Evolutionary conservation across 192 early-diverging fungal species (phyloP).

Genomic region (Globomyces pollinis-pini): DNA sequence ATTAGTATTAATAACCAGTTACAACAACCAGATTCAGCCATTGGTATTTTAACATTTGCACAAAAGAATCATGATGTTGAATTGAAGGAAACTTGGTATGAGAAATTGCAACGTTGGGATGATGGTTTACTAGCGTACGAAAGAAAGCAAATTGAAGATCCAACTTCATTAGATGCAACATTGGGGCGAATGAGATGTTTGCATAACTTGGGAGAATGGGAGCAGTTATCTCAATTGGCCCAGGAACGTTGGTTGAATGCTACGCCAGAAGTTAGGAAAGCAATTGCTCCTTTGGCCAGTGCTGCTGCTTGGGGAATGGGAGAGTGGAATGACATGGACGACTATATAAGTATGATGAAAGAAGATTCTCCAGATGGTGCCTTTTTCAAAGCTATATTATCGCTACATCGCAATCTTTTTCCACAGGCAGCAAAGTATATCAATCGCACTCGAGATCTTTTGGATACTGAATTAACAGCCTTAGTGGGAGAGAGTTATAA

Average conservation of each 20-base stretch:
- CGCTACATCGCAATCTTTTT: conserved; percentile 72
- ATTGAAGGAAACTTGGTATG: conserved; percentile 86
- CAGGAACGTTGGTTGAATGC: conserved; percentile 60
- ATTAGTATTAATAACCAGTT: conserved; percentile 92
- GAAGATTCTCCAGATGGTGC: conserved; percentile 70
- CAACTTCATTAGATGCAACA: conserved; percentile 66
- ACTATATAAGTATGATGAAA: conserved; percentile 76
- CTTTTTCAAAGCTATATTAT: conserved; percentile 81
- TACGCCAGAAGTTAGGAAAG: conserved; percentile 53
- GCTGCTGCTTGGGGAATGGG: conserved; percentile 89
- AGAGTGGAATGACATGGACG: conserved; percentile 82
- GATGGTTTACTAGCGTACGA: conserved; percentile 85
- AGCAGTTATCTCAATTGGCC: conserved; percentile 65
- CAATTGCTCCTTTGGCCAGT: conserved; percentile 80
- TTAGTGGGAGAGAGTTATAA: conserved; percentile 89
- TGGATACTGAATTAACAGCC: conserved; percentile 81
- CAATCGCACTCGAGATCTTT: conserved; percentile 66
- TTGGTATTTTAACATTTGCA: conserved; percentile 87
- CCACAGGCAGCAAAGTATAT: conserved; percentile 67
- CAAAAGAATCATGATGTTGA: conserved; percentile 73
- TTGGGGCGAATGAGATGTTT: conserved; percentile 85
- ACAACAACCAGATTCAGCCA: conserved; percentile 92
- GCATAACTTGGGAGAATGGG: conserved; percentile 90
- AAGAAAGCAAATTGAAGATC: conserved; percentile 66
- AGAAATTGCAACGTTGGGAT: conserved; percentile 89